Conservation (phyloP, 257 asterid genomes). For the Solanum bulbocastanum region DNA sequence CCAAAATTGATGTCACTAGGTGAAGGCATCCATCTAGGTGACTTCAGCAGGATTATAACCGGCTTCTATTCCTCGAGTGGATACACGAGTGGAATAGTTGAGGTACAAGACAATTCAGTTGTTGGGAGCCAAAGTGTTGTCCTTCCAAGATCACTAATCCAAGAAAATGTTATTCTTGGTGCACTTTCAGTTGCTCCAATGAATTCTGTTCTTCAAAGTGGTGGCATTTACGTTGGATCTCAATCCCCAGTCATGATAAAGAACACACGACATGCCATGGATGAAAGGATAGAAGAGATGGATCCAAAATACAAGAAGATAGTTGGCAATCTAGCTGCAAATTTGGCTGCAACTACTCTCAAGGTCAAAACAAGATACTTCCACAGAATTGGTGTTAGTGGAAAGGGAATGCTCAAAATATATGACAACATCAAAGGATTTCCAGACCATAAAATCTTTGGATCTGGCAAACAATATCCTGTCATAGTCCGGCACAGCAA, state of each 20-base stretch:
- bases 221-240: conserved; percentile 77
- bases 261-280: conserved; percentile 55
- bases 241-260: conserved; percentile 65
- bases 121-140: conserved; percentile 79
- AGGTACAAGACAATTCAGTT: conserved; percentile 52
- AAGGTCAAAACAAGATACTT: conserved; percentile 64
- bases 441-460: conserved; percentile 55
- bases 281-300: conserved; percentile 85
- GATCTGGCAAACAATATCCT: conserved; percentile 38
- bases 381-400: conserved; percentile 67
- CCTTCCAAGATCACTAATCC: conserved; percentile 59
- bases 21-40: conserved; percentile 76
- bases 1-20: conserved; percentile 48
- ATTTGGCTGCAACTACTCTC: conserved; percentile 69
- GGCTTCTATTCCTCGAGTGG: conserved; percentile 53
- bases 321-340: conserved; percentile 72
- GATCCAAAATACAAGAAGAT: conserved; percentile 61
- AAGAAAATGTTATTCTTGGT: conserved; percentile 64
- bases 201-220: conserved; percentile 51
- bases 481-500: conserved; percentile 73
- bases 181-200: conserved; percentile 70
- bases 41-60: conserved; percentile 62
- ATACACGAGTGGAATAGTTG: conserved; percentile 34
- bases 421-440: conserved; percentile 48
- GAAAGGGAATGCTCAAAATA: conserved; percentile 44